phyloP scores from a whole-genome alignment of 2,329 filamentous ascomycete species.

The Fusarium poae region DNA sequence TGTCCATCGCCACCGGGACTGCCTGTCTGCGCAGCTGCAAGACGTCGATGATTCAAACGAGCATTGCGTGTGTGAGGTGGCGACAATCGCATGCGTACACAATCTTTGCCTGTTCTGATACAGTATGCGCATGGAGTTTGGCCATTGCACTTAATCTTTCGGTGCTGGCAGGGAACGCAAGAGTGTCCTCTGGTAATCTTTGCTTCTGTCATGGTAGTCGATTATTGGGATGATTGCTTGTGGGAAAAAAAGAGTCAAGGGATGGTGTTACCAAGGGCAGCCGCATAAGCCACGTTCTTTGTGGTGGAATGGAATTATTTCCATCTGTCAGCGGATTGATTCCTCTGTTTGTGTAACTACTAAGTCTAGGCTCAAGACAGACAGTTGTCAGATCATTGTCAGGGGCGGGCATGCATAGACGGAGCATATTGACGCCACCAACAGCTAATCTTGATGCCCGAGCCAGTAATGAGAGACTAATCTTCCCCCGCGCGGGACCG shows the following conservation, averaged over 20 bases:
- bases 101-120: slow-evolving; percentile 9
- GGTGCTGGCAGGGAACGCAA: slow-evolving; percentile 7
- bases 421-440: background rate
- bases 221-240: background rate
- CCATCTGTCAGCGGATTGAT: background rate
- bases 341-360: background rate
- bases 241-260: background rate
- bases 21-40: background rate
- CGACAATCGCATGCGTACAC: slow-evolving; percentile 1
- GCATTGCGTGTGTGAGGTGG: background rate
- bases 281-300: background rate
- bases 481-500: slow-evolving; percentile 2
- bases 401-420: no score
- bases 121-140: slow-evolving; percentile 11
- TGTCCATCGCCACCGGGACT: background rate
- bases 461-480: background rate
- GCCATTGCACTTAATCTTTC: slow-evolving; percentile 16
- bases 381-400: background rate
- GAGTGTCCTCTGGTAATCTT: slow-evolving; percentile 15
- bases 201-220: background rate
- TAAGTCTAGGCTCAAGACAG: no score
- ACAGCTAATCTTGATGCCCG: background rate
- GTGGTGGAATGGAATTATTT: background rate
- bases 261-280: background rate
- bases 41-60: background rate